Conservation (phyloP, 2,329 filamentous ascomycete genomes). For the Neopestalotiopsis rosae region DNA sequence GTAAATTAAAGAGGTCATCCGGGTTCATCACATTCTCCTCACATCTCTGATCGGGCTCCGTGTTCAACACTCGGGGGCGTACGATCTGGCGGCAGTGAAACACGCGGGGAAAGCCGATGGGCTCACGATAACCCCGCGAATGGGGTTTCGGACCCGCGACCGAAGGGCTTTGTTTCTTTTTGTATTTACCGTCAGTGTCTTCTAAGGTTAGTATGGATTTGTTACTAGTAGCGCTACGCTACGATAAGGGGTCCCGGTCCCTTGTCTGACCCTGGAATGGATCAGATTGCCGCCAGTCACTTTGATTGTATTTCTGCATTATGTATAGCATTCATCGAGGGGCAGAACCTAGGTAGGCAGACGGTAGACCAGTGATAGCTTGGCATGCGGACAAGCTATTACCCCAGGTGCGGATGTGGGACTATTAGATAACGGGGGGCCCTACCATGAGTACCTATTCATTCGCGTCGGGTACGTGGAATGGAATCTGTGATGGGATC, state of each 20-base stretch:
- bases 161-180: not conserved
- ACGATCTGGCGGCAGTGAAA: not conserved
- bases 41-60: not conserved
- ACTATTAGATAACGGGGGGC: not conserved
- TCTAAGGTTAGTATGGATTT: not conserved
- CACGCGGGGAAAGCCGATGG: not conserved
- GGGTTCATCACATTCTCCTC: not conserved
- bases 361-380: too few relatives aligned
- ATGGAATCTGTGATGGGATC: not conserved
- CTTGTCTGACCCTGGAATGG: not conserved
- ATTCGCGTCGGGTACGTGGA: too few relatives aligned
- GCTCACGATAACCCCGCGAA: slow-evolving; percentile 2
- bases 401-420: not conserved
- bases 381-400: not conserved
- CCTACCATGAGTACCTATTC: not conserved
- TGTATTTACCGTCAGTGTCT: not conserved
- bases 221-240: not conserved
- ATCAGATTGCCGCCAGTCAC: not conserved
- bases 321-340: too few relatives aligned
- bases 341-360: too few relatives aligned
- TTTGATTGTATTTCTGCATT: not conserved
- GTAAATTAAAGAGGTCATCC: not conserved
- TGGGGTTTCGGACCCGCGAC: not conserved
- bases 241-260: not conserved
- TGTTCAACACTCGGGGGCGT: not conserved